These are phyloP conservation scores for Lathyrus oleraceus DNA, from an alignment of 306 rosid species.

Conservation along the genomic window DNA sequence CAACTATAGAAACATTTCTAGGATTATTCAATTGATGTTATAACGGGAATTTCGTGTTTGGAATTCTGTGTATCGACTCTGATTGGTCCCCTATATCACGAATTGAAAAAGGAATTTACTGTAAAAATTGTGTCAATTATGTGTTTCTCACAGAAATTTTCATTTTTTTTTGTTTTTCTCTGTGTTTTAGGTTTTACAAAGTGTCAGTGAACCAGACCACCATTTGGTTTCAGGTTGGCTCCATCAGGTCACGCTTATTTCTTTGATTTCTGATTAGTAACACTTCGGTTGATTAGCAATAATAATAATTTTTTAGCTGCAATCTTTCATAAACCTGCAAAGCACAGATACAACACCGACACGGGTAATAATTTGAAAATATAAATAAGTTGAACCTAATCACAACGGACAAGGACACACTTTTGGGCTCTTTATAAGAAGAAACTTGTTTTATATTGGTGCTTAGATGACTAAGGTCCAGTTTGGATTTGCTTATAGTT, in stretches of 20 bases:
- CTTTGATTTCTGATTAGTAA: constrained; percentile 45
- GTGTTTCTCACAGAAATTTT: constrained; percentile 13
- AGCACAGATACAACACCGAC: neutral
- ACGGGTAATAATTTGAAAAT: no score
- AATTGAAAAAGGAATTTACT: neutral
- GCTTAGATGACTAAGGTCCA: constrained; percentile 21
- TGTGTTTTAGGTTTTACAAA: constrained; percentile 71
- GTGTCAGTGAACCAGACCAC: constrained; percentile 68
- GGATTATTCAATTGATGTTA: constrained; percentile 1
- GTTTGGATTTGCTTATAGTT: neutral
- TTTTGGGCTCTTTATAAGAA: neutral
- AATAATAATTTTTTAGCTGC: neutral
- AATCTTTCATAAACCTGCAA: neutral
- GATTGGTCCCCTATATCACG: neutral
- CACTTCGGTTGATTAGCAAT: constrained; percentile 11
- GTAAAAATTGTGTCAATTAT: neutral
- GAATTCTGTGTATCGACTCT: constrained; percentile 22
- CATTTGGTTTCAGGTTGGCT: constrained; percentile 99
- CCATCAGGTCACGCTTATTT: constrained; percentile 79
- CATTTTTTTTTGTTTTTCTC: constrained; percentile 11
- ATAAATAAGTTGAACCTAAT: no score
- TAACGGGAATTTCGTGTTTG: constrained; percentile 5
- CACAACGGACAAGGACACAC: neutral
- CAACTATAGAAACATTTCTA: neutral
- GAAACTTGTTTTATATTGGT: constrained; percentile 23